Base-by-base conservation (phyloP, 176 grass and related monocot genomes). In the Aegilops tauschii region DNA sequence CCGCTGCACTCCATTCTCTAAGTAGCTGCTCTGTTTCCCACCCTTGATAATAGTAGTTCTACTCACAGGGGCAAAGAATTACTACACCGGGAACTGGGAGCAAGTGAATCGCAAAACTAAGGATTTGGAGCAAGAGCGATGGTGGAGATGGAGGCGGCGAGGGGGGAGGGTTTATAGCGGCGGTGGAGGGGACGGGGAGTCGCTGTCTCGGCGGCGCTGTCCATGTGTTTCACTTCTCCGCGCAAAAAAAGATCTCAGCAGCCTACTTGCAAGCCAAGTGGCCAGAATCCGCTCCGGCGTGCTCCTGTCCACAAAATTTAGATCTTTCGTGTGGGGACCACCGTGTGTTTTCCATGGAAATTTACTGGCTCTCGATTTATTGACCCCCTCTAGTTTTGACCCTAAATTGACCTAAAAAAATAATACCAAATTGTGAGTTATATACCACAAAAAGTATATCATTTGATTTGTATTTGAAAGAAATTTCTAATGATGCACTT, bases 1-100 rank as follows among this genome's bases (percentile, higher is more conserved):
- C 54, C 58, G 23, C 37, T 63, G 27, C 58, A 28, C 66, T 64
- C 75, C 89, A 90, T 90, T 36, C 84, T 79, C 25, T 32, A n/a
- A 69, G 20, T 20, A 56, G 80, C 9, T 30, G 34, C 34, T 66
- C 20, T 29, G 73, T 83, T 66, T 68, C 30, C 14, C 65, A 52
- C 32, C 18, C 50, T 64, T 50, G 54, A 64, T 90, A 10, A 8
- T 45, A 6, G 69, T 4, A 49, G 21, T 6, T 16, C 10, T 28
- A 85, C 30, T 56, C 10, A 17, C 2, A 6, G 68, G 23, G 69
- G 34, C 31, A 34, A 13, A 62, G 61, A 86, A 52, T 52, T 73
- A 45, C 34, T 23, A 13, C 12, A 21, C 4, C 2, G 18, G 36
- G 18, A 49, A 20, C 2, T 11, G 17, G 30, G 29, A 39, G 23